Percentiles rank a stretch among this genome's conserved stretches.
These are phyloP conservation scores for Scedosporium apiospermum DNA, from an alignment of 2,329 filamentous ascomycete genomes.

Conservation along the genomic window DNA sequence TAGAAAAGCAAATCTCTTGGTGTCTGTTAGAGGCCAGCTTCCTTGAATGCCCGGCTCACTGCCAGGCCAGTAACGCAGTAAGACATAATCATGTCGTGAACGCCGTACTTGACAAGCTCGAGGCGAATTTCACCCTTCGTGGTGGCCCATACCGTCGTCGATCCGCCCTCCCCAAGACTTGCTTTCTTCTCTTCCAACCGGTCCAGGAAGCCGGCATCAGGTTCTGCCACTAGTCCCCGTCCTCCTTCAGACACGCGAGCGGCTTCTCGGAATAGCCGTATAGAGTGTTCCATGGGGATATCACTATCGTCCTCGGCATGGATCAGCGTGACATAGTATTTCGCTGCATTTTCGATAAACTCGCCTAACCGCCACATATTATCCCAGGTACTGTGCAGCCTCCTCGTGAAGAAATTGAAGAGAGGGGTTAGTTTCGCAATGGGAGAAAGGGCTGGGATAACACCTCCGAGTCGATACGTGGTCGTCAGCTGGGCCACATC, in stretches of 20 bases:
- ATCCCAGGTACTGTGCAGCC: constrained; percentile 33
- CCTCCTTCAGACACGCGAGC: constrained; percentile 13
- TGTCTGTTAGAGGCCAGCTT: too few species aligned
- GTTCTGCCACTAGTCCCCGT: too few species aligned
- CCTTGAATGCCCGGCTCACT: constrained; percentile 13
- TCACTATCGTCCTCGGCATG: constrained; percentile 35
- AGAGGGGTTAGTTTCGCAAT: constrained; percentile 26
- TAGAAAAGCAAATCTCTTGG: too few species aligned
- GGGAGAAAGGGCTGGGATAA: constrained; percentile 33
- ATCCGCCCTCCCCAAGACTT: constrained; percentile 32
- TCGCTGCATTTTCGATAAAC: constrained; percentile 18
- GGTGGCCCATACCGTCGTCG: constrained; percentile 32
- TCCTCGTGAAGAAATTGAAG: constrained; percentile 24
- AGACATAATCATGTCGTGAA: constrained; percentile 42
- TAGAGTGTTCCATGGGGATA: constrained; percentile 33
- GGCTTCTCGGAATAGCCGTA: constrained; percentile 35
- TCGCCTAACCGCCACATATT: constrained; percentile 29
- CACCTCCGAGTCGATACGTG: constrained; percentile 41
- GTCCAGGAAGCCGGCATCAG: neutral
- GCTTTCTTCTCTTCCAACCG: constrained; percentile 12
- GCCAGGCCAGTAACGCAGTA: constrained; percentile 37
- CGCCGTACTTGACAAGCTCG: constrained; percentile 38
- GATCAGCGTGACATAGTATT: constrained; percentile 29
- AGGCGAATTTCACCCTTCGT: constrained; percentile 33
- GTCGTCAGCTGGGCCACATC: constrained; percentile 36